phyloP scores from a whole-genome alignment of 1,284 basidiomycete species.

The Ustilago curta region DNA sequence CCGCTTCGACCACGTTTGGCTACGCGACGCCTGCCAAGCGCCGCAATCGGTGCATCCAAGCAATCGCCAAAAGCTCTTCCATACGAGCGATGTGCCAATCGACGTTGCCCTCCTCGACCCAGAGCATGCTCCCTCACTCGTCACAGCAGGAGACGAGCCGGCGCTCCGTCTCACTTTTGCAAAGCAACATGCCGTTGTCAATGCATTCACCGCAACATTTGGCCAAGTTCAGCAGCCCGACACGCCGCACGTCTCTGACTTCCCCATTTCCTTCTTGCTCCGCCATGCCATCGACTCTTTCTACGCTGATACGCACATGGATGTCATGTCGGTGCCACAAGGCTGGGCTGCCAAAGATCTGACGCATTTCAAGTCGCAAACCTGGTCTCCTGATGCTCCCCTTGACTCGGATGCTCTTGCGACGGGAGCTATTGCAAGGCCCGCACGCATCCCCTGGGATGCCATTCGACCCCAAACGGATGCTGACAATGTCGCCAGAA shows the following conservation, averaged over 20 bases:
- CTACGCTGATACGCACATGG: slow-evolving; percentile 59
- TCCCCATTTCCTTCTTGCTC: slow-evolving; percentile 70
- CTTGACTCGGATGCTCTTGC: slow-evolving; percentile 5
- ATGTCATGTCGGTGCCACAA: slow-evolving; percentile 53
- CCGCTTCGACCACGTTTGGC: slow-evolving; percentile 67
- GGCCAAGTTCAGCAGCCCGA: slow-evolving; percentile 22
- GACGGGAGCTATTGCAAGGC: slow-evolving; percentile 71
- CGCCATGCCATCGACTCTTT: slow-evolving; percentile 72
- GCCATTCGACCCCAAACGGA: slow-evolving; percentile 29
- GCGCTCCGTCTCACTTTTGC: slow-evolving; percentile 47
- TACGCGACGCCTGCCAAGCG: slow-evolving; percentile 76
- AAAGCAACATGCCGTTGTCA: slow-evolving; percentile 47
- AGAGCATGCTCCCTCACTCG: slow-evolving; percentile 52
- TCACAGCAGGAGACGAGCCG: slow-evolving; percentile 23
- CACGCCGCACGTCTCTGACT: slow-evolving; percentile 54
- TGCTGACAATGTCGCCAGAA: slow-evolving; percentile 11
- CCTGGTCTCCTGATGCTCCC: slow-evolving; percentile 31
- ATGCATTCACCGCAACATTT: slow-evolving; percentile 60
- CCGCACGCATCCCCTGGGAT: slow-evolving; percentile 72
- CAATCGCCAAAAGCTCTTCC: slow-evolving; percentile 81
- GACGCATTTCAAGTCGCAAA: slow-evolving; percentile 48
- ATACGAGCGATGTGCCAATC: slow-evolving; percentile 74
- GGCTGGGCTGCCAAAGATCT: slow-evolving; percentile 62
- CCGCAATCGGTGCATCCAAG: slow-evolving; percentile 77
- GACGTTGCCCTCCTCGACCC: slow-evolving; percentile 71